Evolutionary conservation across 768 basidiomycete genomes (phyloP).

Genomic region (Rickenella mellea): DNA sequence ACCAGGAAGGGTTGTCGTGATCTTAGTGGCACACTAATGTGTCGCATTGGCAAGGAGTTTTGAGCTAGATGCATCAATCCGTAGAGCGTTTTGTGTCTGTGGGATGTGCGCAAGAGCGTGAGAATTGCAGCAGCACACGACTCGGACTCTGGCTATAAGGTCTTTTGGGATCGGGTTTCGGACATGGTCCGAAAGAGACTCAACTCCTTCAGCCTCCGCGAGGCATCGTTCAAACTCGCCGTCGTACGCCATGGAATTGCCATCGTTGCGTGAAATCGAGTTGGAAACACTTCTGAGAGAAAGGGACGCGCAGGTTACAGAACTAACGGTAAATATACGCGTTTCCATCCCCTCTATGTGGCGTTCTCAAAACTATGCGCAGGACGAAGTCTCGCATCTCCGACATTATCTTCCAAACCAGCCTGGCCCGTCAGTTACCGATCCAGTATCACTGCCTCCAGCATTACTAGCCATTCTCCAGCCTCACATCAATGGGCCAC

Average conservation of each 20-base stretch:
- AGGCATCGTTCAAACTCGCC: too few relatives aligned
- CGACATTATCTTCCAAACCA: conserved; percentile 57
- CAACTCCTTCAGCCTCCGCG: too few relatives aligned
- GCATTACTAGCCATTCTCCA: conserved; percentile 58
- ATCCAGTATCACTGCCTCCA: conserved; percentile 62
- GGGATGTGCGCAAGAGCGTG: too few relatives aligned
- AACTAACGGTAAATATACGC: conserved; percentile 52
- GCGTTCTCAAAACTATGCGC: conserved; percentile 12
- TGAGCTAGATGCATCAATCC: too few relatives aligned
- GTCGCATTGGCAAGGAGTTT: too few relatives aligned
- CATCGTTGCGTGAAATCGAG: conserved; percentile 68
- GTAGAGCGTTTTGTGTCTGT: too few relatives aligned
- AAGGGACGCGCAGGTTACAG: conserved; percentile 61
- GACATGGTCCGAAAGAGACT: too few relatives aligned
- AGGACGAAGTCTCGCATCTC: conserved; percentile 70
- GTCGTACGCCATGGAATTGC: conserved; percentile 47
- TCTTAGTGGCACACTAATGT: too few relatives aligned
- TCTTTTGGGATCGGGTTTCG: too few relatives aligned
- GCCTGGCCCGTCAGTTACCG: conserved; percentile 47
- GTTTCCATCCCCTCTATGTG: conserved; percentile 6
- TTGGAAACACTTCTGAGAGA: conserved; percentile 71
- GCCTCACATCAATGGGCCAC: conserved; percentile 50
- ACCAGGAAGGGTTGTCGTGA: too few relatives aligned
- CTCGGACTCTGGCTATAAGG: too few relatives aligned
- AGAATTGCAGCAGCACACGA: too few relatives aligned